Evolutionary conservation across 139 green algal species (phyloP).

Genomic region (Chlamydomonas applanata): DNA sequence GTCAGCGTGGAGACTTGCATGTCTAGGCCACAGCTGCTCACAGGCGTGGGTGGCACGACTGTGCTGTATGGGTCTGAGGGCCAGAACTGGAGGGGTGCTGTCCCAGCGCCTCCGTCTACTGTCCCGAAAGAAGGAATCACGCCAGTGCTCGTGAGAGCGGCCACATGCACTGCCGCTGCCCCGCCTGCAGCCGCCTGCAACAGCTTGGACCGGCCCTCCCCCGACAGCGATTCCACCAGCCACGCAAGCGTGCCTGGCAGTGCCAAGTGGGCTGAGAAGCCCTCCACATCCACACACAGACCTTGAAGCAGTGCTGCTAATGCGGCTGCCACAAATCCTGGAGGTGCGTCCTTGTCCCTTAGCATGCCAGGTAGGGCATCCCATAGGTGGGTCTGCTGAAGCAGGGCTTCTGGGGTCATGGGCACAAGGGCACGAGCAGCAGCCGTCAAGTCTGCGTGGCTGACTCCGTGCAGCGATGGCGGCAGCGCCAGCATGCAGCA

Average conservation of each 20-base stretch:
- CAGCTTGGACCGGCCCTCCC: neutral
- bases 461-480: neutral
- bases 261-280: slow-evolving; percentile 1
- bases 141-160: neutral
- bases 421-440: neutral
- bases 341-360: slow-evolving; percentile 12
- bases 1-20: no score
- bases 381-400: slow-evolving; percentile 38
- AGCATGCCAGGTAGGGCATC: slow-evolving; percentile 19
- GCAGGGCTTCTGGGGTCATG: slow-evolving; percentile 21
- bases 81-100: no score
- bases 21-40: no score
- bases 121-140: neutral
- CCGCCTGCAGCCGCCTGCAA: neutral
- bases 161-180: neutral
- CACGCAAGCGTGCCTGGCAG: slow-evolving; percentile 7
- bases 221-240: slow-evolving; percentile 17
- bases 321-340: slow-evolving; percentile 11
- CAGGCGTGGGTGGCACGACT: no score
- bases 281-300: slow-evolving; percentile 21
- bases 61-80: no score
- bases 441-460: slow-evolving; percentile 1
- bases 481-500: neutral
- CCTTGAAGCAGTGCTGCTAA: slow-evolving; percentile 33
- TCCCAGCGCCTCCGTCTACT: no score